phyloP scores from a whole-genome alignment of 106 monocot species.

The Acorus gramineus region DNA sequence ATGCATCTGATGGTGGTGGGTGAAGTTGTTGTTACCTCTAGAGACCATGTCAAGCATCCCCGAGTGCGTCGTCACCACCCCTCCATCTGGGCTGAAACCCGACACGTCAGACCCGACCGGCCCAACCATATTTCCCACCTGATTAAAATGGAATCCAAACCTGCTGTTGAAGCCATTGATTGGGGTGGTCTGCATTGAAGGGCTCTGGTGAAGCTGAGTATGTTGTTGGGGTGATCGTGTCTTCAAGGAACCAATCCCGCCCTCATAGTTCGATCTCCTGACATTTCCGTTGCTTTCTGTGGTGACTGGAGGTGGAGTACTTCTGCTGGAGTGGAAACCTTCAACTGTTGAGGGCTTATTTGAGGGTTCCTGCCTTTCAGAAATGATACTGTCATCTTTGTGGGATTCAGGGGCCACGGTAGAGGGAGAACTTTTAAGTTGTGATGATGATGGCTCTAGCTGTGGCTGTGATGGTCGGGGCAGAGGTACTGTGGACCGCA shows the following conservation, averaged over 20 bases:
- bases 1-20: neutral
- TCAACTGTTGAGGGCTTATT: neutral
- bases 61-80: neutral
- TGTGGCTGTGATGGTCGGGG: neutral
- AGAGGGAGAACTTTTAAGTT: neutral
- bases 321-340: neutral
- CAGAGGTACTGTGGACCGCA: no score
- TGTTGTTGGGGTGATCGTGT: neutral
- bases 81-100: neutral
- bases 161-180: slow-evolving; percentile 3
- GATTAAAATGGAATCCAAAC: neutral
- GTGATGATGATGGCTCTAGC: slow-evolving; percentile 1
- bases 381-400: neutral
- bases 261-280: slow-evolving; percentile 2
- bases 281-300: neutral
- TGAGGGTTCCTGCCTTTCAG: neutral
- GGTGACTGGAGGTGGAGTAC: neutral
- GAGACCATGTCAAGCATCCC: neutral
- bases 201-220: neutral
- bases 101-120: neutral
- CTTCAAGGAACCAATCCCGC: neutral
- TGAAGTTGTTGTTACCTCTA: slow-evolving; percentile 9
- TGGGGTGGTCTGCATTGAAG: neutral
- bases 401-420: neutral
- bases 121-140: neutral